Conservation (phyloP, 176 grass and related monocot species). For the Metroxylon sagu region DNA sequence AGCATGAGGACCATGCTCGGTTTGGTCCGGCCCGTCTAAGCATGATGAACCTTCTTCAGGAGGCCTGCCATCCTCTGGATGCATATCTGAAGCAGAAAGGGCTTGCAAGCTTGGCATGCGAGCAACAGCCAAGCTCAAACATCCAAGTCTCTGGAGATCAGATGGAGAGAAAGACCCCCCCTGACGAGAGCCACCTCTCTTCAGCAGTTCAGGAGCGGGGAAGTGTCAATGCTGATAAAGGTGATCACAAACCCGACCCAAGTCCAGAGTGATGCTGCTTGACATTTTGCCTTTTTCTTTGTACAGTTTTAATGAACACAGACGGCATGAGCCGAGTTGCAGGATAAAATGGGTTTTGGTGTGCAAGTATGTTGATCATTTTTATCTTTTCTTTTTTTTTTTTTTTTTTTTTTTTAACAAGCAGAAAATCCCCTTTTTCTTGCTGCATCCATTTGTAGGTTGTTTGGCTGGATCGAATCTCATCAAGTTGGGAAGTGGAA, state of each 20-base stretch:
- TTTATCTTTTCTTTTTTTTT: too few species aligned
- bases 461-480: too few species aligned
- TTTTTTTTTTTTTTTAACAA: too few species aligned
- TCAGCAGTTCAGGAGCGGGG: slow-evolving; percentile 20
- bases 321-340: too few species aligned
- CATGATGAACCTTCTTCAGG: slow-evolving; percentile 79
- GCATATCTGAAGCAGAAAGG: slow-evolving; percentile 92
- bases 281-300: background rate
- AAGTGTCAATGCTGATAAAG: slow-evolving; percentile 28
- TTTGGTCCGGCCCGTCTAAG: slow-evolving; percentile 23
- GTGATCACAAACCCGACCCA: slow-evolving; percentile 34
- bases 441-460: too few species aligned
- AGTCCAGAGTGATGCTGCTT: slow-evolving; percentile 25
- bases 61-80: slow-evolving; percentile 58
- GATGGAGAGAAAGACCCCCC: slow-evolving; percentile 43
- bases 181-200: slow-evolving; percentile 35
- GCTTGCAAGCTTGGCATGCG: slow-evolving; percentile 39
- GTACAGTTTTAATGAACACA: too few species aligned
- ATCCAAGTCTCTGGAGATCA: slow-evolving; percentile 24
- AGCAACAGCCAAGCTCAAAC: slow-evolving; percentile 45
- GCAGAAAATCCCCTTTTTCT: too few species aligned
- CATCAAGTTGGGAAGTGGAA: too few species aligned
- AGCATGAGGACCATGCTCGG: slow-evolving; percentile 18
- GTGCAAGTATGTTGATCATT: too few species aligned
- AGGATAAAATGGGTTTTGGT: too few species aligned